Conservation (phyloP, 2,329 filamentous ascomycete species). For the Apiospora arundinis region DNA sequence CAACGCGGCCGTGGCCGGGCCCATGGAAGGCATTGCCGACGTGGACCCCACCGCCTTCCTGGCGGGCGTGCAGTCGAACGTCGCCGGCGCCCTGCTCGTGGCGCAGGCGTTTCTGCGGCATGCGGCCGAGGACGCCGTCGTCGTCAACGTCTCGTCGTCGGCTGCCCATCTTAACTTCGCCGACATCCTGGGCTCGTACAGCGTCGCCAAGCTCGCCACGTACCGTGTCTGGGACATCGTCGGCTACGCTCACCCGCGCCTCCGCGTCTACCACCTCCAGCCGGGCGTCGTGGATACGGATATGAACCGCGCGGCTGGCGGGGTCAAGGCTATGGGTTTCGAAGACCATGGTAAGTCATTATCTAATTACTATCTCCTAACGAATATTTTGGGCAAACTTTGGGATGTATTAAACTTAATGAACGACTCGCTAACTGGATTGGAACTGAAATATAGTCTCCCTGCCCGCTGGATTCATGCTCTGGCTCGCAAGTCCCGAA, state of each 20-base stretch:
- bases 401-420: too few species aligned
- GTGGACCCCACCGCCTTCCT: slow-evolving; percentile 42
- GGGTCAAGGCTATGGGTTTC: slow-evolving; percentile 29
- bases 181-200: slow-evolving; percentile 42
- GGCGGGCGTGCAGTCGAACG: slow-evolving; percentile 41
- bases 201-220: slow-evolving; percentile 49
- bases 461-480: slow-evolving; percentile 48
- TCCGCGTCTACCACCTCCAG: slow-evolving; percentile 50
- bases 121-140: slow-evolving; percentile 37
- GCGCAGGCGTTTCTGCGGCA: slow-evolving; percentile 43
- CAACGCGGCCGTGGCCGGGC: slow-evolving; percentile 43
- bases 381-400: too few species aligned
- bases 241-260: slow-evolving; percentile 45
- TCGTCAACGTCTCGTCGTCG: slow-evolving; percentile 44
- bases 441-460: slow-evolving; percentile 29
- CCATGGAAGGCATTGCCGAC: slow-evolving; percentile 35
- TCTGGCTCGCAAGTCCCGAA: slow-evolving; percentile 53
- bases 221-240: slow-evolving; percentile 51
- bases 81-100: slow-evolving; percentile 41
- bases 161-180: slow-evolving; percentile 42
- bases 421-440: slow-evolving; percentile 24
- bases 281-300: slow-evolving; percentile 45
- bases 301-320: slow-evolving; percentile 31
- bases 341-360: slow-evolving; percentile 38
- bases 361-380: background rate